A percentile compares a stretch with the other conserved stretches of the same genome.
Evolutionary conservation across 768 basidiomycete genomes (phyloP).

Genomic region (Crucibulum laeve): DNA sequence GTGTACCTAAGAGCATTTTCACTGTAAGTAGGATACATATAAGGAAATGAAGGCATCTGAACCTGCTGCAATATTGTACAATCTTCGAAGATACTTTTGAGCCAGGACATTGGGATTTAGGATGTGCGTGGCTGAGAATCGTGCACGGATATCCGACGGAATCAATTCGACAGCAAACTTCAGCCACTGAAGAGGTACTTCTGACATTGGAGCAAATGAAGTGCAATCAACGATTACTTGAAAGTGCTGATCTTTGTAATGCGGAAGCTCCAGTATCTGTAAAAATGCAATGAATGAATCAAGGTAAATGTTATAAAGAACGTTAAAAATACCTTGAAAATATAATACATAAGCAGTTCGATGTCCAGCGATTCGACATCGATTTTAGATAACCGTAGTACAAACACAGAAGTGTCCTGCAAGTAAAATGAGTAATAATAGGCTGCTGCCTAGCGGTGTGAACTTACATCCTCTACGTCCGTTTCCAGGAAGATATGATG

Average conservation of each 20-base stretch:
- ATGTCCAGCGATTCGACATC: slow-evolving; percentile 79
- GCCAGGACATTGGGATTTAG: slow-evolving; percentile 71
- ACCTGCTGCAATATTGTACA: slow-evolving; percentile 70
- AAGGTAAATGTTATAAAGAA: background rate
- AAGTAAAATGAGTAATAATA: slow-evolving; percentile 9
- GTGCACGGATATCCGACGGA: slow-evolving; percentile 61
- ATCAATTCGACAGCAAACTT: slow-evolving; percentile 75
- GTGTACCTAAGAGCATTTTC: slow-evolving; percentile 33
- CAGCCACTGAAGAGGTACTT: slow-evolving; percentile 78
- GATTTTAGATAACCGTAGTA: slow-evolving; percentile 62
- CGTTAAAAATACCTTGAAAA: slow-evolving; percentile 66
- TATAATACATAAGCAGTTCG: slow-evolving; percentile 72
- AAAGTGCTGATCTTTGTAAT: slow-evolving; percentile 45
- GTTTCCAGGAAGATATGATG: slow-evolving; percentile 64
- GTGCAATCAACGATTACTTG: slow-evolving; percentile 84
- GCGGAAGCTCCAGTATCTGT: slow-evolving; percentile 49
- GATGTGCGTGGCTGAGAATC: slow-evolving; percentile 60
- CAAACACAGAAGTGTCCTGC: slow-evolving; percentile 53
- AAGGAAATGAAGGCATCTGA: slow-evolving; percentile 5
- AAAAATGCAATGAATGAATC: background rate
- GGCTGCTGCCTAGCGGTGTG: background rate
- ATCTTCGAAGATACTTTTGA: slow-evolving; percentile 68
- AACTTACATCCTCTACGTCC: slow-evolving; percentile 38
- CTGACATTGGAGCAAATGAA: slow-evolving; percentile 66
- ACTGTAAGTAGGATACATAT: background rate